Conservation (phyloP, 306 rosid genomes). For the Vachellia collinsii region DNA sequence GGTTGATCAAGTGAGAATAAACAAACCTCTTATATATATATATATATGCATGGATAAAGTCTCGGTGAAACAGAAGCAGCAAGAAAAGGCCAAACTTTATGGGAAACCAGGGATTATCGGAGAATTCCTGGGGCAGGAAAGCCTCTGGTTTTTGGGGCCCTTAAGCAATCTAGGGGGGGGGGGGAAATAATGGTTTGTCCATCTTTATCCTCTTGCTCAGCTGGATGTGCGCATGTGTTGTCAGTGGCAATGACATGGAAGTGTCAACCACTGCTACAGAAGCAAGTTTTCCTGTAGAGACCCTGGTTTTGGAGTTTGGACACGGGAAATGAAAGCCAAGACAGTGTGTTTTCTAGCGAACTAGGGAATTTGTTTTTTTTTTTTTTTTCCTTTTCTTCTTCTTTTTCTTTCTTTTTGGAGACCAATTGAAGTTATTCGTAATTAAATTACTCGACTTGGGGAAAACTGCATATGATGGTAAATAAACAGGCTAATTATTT, state of each 20-base stretch:
- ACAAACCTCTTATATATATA: constrained; percentile 19
- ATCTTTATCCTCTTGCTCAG: not conserved
- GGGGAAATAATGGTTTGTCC: no score
- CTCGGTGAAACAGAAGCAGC: not conserved
- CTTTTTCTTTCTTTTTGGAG: no score
- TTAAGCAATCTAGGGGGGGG: no score
- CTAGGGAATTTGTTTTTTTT: not conserved
- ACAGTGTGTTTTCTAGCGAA: no score
- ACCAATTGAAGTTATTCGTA: no score
- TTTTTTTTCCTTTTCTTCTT: not conserved
- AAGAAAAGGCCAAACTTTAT: not conserved
- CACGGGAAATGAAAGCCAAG: not conserved
- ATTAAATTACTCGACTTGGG: no score
- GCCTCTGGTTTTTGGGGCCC: constrained; percentile 3
- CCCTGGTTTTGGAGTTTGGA: no score
- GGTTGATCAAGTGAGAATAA: not conserved
- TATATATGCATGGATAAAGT: not conserved
- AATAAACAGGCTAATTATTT: not conserved
- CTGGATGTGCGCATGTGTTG: not conserved
- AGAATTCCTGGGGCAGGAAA: not conserved
- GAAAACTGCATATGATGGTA: no score
- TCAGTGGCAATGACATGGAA: not conserved
- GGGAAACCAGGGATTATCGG: constrained; percentile 16
- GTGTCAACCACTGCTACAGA: no score
- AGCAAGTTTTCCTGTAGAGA: no score